Percentiles rank a stretch among this genome's conserved stretches.
Evolutionary conservation across 129 eudicot species (phyloP).

Genomic region (Chrysanthemum makinoi): DNA sequence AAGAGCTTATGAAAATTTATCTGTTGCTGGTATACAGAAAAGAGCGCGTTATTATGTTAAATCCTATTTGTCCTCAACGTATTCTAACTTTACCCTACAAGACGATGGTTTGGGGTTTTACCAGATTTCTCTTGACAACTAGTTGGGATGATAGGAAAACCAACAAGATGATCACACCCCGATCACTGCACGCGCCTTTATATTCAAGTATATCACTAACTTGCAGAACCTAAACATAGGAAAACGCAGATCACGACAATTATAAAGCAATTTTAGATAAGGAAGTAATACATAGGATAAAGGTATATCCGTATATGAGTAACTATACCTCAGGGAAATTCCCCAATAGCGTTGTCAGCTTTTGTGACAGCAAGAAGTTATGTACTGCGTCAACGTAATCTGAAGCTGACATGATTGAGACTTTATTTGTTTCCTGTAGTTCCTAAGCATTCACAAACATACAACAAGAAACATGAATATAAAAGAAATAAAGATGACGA

Average conservation of each 20-base stretch:
- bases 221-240: conserved; percentile 65
- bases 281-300: not conserved
- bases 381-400: conserved; percentile 92
- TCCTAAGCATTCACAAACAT: conserved; percentile 37
- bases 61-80: not conserved
- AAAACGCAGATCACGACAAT: not conserved
- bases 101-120: conserved; percentile 21
- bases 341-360: conserved; percentile 76
- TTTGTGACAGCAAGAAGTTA: conserved; percentile 87
- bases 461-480: not conserved
- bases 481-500: conserved; percentile 4
- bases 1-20: conserved; percentile 81
- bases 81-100: conserved; percentile 8
- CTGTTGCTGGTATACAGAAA: conserved; percentile 55
- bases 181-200: conserved; percentile 80
- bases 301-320: not conserved
- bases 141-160: conserved; percentile 85
- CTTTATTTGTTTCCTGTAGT: conserved; percentile 38
- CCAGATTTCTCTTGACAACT: conserved; percentile 71
- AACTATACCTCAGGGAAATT: conserved; percentile 89
- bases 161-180: conserved; percentile 72
- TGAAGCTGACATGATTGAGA: conserved; percentile 69
- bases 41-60: not conserved
- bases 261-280: not conserved
- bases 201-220: conserved; percentile 87